Conservation (phyloP, 2,329 filamentous ascomycete species). For the Trichoderma sp. region DNA sequence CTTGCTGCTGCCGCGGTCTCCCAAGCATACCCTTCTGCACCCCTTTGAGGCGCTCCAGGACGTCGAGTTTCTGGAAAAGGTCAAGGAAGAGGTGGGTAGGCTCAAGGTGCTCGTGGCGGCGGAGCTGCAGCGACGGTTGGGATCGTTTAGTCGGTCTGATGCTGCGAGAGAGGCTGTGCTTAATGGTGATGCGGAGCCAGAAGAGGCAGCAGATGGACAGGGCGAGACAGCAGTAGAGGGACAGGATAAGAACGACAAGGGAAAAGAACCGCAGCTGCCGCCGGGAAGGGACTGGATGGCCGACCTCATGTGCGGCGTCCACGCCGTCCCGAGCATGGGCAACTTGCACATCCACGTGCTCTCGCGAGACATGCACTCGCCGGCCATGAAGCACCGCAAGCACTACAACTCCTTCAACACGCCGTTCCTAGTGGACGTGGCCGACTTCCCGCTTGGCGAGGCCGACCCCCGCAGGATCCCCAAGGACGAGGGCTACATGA, state of each 20-base stretch:
- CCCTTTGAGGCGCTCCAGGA: conserved; percentile 78
- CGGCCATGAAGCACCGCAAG: conserved; percentile 71
- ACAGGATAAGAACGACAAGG: neutral
- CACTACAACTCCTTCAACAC: conserved; percentile 94
- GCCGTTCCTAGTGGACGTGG: conserved; percentile 74
- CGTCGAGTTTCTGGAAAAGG: conserved; percentile 61
- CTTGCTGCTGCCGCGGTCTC: conserved; percentile 78
- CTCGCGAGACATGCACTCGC: conserved; percentile 73
- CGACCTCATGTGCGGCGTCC: conserved; percentile 76
- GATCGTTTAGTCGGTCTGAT: conserved; percentile 62
- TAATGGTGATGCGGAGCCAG: conserved; percentile 49
- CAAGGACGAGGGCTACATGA: conserved; percentile 57
- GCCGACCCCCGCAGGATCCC: conserved; percentile 64
- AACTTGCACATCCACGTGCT: conserved; percentile 90
- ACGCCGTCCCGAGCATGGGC: conserved; percentile 86
- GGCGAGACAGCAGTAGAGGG: conserved; percentile 25
- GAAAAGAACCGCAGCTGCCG: conserved; percentile 49
- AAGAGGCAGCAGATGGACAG: conserved; percentile 25
- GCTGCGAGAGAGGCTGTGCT: conserved; percentile 64
- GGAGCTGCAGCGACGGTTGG: conserved; percentile 71
- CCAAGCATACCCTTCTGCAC: conserved; percentile 59
- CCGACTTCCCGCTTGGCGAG: conserved; percentile 71
- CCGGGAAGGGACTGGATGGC: conserved; percentile 72
- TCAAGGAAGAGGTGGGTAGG: conserved; percentile 58
- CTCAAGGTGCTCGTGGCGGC: conserved; percentile 66